These are phyloP conservation scores for Echria macrotheca DNA, from an alignment of 495 filamentous ascomycete species.

Conservation along the genomic window DNA sequence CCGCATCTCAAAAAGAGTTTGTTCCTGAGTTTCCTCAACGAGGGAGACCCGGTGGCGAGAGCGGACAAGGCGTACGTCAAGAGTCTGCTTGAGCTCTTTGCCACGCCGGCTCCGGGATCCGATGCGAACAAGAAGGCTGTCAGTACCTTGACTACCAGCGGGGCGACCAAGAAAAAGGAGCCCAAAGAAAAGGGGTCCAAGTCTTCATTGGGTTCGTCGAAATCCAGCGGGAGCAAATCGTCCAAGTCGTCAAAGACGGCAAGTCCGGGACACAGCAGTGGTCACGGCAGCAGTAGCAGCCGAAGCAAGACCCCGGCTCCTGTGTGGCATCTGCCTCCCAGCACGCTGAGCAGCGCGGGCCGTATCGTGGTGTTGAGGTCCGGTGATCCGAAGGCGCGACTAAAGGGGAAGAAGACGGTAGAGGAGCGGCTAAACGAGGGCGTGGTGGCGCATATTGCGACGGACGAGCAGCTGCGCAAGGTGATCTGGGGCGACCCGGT, in stretches of 20 bases:
- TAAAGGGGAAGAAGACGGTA: constrained; percentile 32
- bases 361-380: constrained; percentile 59
- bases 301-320: constrained; percentile 18
- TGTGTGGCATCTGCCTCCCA: constrained; percentile 58
- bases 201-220: constrained; percentile 25
- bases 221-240: constrained; percentile 22
- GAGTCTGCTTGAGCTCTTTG: constrained; percentile 65
- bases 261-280: constrained; percentile 1
- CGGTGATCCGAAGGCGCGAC: constrained; percentile 26
- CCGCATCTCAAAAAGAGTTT: constrained; percentile 52
- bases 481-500: constrained; percentile 76
- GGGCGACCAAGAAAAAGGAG: constrained; percentile 15
- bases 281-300: constrained; percentile 8
- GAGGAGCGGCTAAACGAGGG: constrained; percentile 42
- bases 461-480: constrained; percentile 57
- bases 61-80: constrained; percentile 70
- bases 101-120: constrained; percentile 50
- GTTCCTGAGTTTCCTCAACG: constrained; percentile 75
- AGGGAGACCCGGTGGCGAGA: constrained; percentile 73
- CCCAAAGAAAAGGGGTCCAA: constrained; percentile 20
- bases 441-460: constrained; percentile 56
- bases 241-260: constrained; percentile 11
- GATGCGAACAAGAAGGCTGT: constrained; percentile 6
- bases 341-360: constrained; percentile 60
- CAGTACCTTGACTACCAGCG: neutral